These are phyloP conservation scores for Ogataea angusta DNA, from an alignment of 805 yeast genomes.

Conservation along the genomic window DNA sequence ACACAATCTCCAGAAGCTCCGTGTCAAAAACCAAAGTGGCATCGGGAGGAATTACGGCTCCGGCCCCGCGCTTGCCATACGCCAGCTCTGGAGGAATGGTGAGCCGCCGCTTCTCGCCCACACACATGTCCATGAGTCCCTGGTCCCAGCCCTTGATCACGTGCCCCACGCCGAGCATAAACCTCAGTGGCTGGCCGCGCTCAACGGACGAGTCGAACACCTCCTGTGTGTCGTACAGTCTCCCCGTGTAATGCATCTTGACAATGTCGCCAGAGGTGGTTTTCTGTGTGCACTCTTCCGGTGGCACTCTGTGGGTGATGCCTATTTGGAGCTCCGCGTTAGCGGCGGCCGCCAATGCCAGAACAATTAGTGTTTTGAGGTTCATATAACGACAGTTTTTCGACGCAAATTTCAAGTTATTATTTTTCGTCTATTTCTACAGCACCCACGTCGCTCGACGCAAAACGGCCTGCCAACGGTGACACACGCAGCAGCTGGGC, in stretches of 20 bases:
- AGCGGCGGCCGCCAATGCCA: constrained; percentile 1
- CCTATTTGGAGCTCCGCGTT: constrained; percentile 31
- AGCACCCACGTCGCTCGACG: no score
- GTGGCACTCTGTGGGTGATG: constrained; percentile 46
- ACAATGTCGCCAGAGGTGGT: constrained; percentile 66
- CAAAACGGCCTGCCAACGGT: no score
- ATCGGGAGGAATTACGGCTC: constrained; percentile 67
- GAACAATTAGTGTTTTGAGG: constrained; percentile 2
- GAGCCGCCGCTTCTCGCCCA: constrained; percentile 80
- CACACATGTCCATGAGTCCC: constrained; percentile 79
- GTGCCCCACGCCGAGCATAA: constrained; percentile 71
- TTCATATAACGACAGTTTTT: constrained; percentile 2
- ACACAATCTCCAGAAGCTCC: constrained; percentile 54
- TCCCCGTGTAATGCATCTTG: constrained; percentile 78
- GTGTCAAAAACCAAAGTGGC: constrained; percentile 67
- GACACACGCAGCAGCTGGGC: no score
- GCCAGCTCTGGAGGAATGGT: constrained; percentile 76
- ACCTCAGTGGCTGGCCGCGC: constrained; percentile 66
- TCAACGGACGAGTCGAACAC: constrained; percentile 71
- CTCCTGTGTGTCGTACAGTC: constrained; percentile 54
- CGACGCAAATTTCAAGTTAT: not conserved
- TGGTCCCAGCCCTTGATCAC: constrained; percentile 92
- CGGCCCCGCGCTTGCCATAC: constrained; percentile 74
- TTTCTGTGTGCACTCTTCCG: constrained; percentile 50
- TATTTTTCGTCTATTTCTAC: not conserved